phyloP scores from a whole-genome alignment of 495 filamentous ascomycete genomes.

The Aspergillus diversus region DNA sequence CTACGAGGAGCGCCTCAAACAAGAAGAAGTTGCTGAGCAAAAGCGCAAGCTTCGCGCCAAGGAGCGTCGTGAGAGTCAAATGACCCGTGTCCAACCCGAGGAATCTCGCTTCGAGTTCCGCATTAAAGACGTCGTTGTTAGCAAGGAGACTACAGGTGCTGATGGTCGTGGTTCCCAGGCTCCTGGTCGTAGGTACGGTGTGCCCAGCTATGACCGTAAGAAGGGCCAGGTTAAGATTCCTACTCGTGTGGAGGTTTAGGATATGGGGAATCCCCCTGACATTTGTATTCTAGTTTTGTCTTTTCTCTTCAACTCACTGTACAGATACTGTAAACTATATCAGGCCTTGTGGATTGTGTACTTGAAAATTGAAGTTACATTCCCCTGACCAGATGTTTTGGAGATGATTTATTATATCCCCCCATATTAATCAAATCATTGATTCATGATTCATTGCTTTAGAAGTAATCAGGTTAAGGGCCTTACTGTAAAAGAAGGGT shows the following conservation, averaged over 20 bases:
- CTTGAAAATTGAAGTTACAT: not conserved
- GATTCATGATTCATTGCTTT: no score
- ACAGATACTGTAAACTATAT: constrained; percentile 16
- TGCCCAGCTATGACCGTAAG: constrained; percentile 71
- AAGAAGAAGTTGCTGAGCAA: constrained; percentile 43
- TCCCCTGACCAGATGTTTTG: no score
- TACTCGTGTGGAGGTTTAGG: constrained; percentile 56
- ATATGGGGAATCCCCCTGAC: constrained; percentile 9
- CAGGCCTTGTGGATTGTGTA: not conserved
- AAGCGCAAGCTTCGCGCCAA: constrained; percentile 39
- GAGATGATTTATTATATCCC: no score
- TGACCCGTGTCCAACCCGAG: constrained; percentile 48
- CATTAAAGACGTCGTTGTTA: constrained; percentile 65
- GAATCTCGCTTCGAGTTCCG: constrained; percentile 78
- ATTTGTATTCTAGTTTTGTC: constrained; percentile 26
- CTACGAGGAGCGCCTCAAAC: constrained; percentile 48
- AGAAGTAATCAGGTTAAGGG: no score
- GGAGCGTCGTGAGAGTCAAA: constrained; percentile 42
- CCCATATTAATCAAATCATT: no score
- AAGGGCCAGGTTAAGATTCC: constrained; percentile 76
- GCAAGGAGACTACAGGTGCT: constrained; percentile 58
- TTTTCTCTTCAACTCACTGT: constrained; percentile 6
- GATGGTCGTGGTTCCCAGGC: constrained; percentile 61
- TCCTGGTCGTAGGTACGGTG: constrained; percentile 69
- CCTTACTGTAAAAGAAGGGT: no score